Percentiles rank a stretch among this genome's conserved stretches.
Evolutionary conservation across 176 grass and related monocot species (phyloP).

Genomic region (Guadua angustifolia): DNA sequence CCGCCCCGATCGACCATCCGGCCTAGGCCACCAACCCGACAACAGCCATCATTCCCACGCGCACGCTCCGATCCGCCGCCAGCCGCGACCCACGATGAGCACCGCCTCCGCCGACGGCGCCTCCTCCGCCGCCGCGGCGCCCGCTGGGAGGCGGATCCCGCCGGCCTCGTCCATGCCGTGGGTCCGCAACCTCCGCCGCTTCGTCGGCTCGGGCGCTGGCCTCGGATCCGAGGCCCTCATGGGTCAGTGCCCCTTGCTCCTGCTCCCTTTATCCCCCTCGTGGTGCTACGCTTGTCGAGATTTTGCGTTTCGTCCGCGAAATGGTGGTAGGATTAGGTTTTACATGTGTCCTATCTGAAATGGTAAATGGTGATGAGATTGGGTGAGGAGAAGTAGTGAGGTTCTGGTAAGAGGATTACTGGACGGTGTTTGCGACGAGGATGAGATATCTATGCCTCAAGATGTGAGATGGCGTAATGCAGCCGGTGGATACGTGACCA

Average conservation of each 20-base stretch:
- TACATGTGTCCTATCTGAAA: constrained; percentile 20
- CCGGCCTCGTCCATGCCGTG: constrained; percentile 87
- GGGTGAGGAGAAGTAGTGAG: background rate
- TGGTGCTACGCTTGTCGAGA: background rate
- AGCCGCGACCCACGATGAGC: constrained; percentile 59
- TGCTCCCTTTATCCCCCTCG: background rate
- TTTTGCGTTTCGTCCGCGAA: background rate
- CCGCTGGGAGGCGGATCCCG: constrained; percentile 71
- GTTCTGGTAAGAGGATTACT: background rate
- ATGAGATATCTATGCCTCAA: background rate
- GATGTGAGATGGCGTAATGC: background rate
- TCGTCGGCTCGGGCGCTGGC: constrained; percentile 80
- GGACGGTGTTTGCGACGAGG: background rate
- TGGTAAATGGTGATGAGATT: constrained; percentile 20
- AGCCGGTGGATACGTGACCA: background rate
- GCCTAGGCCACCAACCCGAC: background rate
- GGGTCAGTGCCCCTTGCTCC: constrained; percentile 58
- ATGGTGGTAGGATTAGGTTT: constrained; percentile 40
- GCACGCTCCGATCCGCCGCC: constrained; percentile 37
- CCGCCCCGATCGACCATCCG: background rate
- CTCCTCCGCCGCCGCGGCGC: constrained; percentile 43
- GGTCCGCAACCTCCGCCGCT: constrained; percentile 93
- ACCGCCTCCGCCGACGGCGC: constrained; percentile 51
- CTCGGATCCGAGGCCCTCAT: constrained; percentile 94
- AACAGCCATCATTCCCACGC: constrained; percentile 12